Percentiles rank a stretch among this genome's conserved stretches.
phyloP scores from a whole-genome alignment of 192 early-diverging fungal genomes.

The Chytriomyces sp. region DNA sequence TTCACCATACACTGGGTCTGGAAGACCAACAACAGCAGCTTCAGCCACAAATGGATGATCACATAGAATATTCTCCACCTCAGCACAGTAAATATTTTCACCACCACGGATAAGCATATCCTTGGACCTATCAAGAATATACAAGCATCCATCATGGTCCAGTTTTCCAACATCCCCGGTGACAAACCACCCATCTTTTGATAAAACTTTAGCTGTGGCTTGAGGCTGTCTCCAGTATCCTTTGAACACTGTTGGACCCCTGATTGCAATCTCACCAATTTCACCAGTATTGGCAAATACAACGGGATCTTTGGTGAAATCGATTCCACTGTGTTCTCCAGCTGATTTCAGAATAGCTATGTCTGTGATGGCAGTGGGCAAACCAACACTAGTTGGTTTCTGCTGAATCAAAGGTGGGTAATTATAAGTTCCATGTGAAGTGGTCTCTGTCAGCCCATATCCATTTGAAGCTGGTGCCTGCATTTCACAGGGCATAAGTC shows the following conservation, averaged over 20 bases:
- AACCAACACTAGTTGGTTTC: conserved; percentile 25
- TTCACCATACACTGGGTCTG: conserved; percentile 28
- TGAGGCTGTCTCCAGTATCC: conserved; percentile 37
- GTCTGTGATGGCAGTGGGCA: neutral
- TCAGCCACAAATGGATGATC: conserved; percentile 32
- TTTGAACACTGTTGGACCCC: conserved; percentile 28
- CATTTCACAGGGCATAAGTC: neutral
- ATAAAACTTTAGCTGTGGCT: conserved; percentile 16
- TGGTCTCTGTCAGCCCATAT: conserved; percentile 34
- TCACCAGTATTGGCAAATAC: neutral
- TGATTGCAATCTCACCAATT: conserved; percentile 8
- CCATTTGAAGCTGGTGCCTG: neutral
- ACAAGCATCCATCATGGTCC: conserved; percentile 27
- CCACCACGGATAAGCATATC: conserved; percentile 38
- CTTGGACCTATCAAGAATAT: conserved; percentile 30
- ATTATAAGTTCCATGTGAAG: neutral
- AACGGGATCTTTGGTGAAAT: conserved; percentile 3
- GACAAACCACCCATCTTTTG: conserved; percentile 31
- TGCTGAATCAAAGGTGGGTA: neutral
- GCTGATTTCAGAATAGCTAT: conserved; percentile 12
- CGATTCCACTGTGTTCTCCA: neutral
- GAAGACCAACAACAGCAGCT: conserved; percentile 28
- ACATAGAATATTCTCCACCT: conserved; percentile 31
- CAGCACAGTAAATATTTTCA: conserved; percentile 35
- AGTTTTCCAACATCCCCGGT: conserved; percentile 38